Percentiles rank a stretch among this genome's conserved stretches.
Evolutionary conservation across 1,284 basidiomycete species (phyloP).

Genomic region (Fistulinella staudtii): DNA sequence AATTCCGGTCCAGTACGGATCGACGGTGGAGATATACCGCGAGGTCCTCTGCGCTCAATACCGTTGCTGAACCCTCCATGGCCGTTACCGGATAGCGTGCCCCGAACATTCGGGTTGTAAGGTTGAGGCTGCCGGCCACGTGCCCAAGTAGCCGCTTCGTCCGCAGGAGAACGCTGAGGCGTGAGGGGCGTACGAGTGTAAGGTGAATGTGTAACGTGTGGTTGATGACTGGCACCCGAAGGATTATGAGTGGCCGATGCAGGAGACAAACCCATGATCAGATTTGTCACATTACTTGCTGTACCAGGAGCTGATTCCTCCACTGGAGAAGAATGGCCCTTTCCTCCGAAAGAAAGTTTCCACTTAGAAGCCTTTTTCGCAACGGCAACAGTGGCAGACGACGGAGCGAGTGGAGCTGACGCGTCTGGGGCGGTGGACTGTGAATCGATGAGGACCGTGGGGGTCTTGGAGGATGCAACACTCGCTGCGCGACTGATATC

Average conservation of each 20-base stretch:
- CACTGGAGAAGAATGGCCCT: conserved; percentile 45
- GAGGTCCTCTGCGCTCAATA: conserved; percentile 22
- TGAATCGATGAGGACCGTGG: conserved; percentile 10
- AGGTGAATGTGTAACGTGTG: conserved; percentile 23
- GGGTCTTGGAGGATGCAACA: conserved; percentile 21
- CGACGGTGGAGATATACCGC: conserved; percentile 32
- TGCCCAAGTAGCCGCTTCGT: conserved; percentile 31
- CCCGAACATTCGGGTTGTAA: conserved; percentile 18
- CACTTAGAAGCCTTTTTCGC: conserved; percentile 75
- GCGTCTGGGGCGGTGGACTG: conserved; percentile 5
- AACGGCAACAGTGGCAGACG: conserved; percentile 9
- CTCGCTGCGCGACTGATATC: conserved; percentile 27
- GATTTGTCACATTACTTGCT: conserved; percentile 62
- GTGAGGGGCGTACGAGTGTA: conserved; percentile 31
- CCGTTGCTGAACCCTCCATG: conserved; percentile 14
- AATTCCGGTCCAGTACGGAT: conserved; percentile 43
- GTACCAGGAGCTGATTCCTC: conserved; percentile 47
- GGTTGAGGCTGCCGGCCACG: conserved; percentile 33
- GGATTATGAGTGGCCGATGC: conserved; percentile 14
- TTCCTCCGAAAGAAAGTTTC: conserved; percentile 68
- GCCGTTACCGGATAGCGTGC: too few species aligned
- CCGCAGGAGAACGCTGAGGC: conserved; percentile 36
- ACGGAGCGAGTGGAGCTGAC: conserved; percentile 5
- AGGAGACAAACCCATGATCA: conserved; percentile 56
- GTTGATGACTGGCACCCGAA: conserved; percentile 18